Evolutionary conservation across 306 rosid genomes (phyloP).

Genomic region (Delonix regia): DNA sequence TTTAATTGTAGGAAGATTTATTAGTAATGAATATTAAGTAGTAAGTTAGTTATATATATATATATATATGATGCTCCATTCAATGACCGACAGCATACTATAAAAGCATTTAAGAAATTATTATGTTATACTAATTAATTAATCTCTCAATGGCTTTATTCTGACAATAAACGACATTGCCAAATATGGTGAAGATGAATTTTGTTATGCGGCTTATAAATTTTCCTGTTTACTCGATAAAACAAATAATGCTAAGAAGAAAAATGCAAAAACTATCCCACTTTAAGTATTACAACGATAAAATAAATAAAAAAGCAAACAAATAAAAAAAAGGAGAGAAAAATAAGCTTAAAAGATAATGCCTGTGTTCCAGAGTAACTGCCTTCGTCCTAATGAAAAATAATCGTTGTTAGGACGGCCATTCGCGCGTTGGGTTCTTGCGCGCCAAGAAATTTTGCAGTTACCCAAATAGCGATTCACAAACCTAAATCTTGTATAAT

Average conservation of each 20-base stretch:
- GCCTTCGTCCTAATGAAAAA: conserved; percentile 33
- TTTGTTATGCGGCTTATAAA: neutral
- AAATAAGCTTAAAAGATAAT: conserved; percentile 9
- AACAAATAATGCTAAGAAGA: neutral
- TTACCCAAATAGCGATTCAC: neutral
- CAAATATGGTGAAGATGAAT: conserved; percentile 3
- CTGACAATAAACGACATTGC: neutral
- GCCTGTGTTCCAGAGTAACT: neutral
- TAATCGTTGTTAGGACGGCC: conserved; percentile 9
- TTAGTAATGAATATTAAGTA: neutral
- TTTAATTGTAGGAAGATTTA: neutral
- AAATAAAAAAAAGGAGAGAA: neutral
- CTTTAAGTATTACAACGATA: neutral
- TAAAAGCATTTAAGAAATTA: neutral
- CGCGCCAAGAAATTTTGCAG: conserved; percentile 42
- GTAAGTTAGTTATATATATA: no score
- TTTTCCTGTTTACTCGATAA: neutral
- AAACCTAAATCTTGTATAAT: neutral
- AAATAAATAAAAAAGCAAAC: neutral
- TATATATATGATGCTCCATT: no score
- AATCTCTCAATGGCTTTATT: neutral
- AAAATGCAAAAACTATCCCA: no score
- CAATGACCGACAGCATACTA: no score
- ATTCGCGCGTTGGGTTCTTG: conserved; percentile 36
- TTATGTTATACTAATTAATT: neutral